These are phyloP conservation scores for Phytophthora colocasiae DNA, from an alignment of 352 stramenopile species.

Conservation along the genomic window DNA sequence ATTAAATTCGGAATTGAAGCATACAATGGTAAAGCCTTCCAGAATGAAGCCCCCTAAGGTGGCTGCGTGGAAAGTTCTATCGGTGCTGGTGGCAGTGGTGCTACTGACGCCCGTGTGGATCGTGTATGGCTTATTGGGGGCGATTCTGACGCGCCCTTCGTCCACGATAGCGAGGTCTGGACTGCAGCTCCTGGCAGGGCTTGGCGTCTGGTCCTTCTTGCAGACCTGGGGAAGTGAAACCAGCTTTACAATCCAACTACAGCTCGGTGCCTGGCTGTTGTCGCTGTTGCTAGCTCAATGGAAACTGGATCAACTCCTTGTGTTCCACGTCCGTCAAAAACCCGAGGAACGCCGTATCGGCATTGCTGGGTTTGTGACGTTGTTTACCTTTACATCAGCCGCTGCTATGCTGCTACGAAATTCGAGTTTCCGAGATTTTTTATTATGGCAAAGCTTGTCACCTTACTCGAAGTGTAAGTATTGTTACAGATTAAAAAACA, in stretches of 20 bases:
- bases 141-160: conserved; percentile 45
- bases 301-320: conserved; percentile 50
- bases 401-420: conserved; percentile 1
- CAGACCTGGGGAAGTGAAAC: conserved; percentile 8
- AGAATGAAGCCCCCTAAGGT: conserved; percentile 36
- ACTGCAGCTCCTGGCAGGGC: conserved; percentile 28
- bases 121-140: conserved; percentile 50
- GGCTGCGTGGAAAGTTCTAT: conserved; percentile 26
- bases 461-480: conserved; percentile 41
- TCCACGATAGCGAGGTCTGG: conserved; percentile 28
- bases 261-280: conserved; percentile 23
- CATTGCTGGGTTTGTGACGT: conserved; percentile 20
- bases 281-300: conserved; percentile 55
- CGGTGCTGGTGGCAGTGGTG: conserved; percentile 34
- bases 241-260: conserved; percentile 11
- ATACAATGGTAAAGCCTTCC: no score
- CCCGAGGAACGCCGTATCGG: conserved; percentile 24
- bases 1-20: neutral
- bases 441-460: conserved; percentile 42
- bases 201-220: conserved; percentile 22
- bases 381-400: neutral
- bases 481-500: neutral
- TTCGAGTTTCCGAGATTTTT: conserved; percentile 16
- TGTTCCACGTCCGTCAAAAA: conserved; percentile 48
- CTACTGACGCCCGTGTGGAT: conserved; percentile 54